Percentiles rank a stretch among this genome's conserved stretches.
These are phyloP conservation scores for Trichophyton schoenleinii DNA, from an alignment of 2,329 filamentous ascomycete species.

Conservation along the genomic window DNA sequence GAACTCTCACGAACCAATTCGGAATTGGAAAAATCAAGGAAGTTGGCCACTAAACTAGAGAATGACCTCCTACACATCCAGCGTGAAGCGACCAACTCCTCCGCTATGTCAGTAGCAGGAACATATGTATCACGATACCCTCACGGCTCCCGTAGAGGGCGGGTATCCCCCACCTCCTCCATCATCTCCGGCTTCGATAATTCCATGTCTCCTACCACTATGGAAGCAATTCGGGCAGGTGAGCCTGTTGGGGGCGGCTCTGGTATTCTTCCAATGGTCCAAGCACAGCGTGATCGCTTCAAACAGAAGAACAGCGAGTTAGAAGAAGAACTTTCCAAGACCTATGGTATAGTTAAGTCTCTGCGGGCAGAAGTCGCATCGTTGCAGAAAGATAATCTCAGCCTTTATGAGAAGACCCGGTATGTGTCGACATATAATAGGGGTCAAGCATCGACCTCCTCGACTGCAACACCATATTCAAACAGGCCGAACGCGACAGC, in stretches of 20 bases:
- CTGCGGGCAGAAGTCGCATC: constrained; percentile 82
- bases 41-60: constrained; percentile 77
- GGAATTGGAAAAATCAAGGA: constrained; percentile 73
- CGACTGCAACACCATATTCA: constrained; percentile 49
- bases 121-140: constrained; percentile 76
- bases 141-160: constrained; percentile 54
- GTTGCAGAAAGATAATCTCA: constrained; percentile 89
- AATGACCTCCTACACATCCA: constrained; percentile 83
- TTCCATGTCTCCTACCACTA: constrained; percentile 39
- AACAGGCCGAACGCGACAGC: constrained; percentile 65
- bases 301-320: constrained; percentile 90
- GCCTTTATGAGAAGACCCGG: constrained; percentile 91
- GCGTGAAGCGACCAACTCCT: constrained; percentile 65
- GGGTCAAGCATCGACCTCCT: constrained; percentile 46
- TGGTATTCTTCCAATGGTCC: constrained; percentile 94
- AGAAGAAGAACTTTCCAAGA: constrained; percentile 77
- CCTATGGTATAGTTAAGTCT: constrained; percentile 68
- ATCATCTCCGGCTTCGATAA: constrained; percentile 96
- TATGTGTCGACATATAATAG: constrained; percentile 92
- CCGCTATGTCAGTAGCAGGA: constrained; percentile 81
- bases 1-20: constrained; percentile 71
- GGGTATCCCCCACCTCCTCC: constrained; percentile 82
- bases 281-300: constrained; percentile 93
- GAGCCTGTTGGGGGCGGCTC: constrained; percentile 61
- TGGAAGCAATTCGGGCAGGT: constrained; percentile 52